A percentile compares a stretch with the other conserved stretches of the same genome.
phyloP scores from a whole-genome alignment of 129 eudicot genomes.

The Flaveria ramosissima region DNA sequence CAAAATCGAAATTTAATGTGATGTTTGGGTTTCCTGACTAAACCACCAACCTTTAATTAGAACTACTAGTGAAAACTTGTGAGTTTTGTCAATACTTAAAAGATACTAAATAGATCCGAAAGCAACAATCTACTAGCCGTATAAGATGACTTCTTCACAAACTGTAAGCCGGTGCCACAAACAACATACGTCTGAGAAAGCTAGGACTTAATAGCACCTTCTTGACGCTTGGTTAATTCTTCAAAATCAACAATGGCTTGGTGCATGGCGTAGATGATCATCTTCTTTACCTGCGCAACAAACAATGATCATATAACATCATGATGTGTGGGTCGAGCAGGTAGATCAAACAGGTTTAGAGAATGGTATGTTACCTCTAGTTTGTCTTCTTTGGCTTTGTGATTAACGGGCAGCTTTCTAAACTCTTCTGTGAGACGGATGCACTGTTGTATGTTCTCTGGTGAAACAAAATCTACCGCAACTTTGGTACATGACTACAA shows the following conservation, averaged over 20 bases:
- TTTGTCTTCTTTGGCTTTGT: conserved; percentile 18
- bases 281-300: conserved; percentile 5
- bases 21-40: too few species aligned
- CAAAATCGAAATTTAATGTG: too few species aligned
- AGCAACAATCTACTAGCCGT: neutral
- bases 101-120: neutral
- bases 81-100: neutral
- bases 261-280: conserved; percentile 13
- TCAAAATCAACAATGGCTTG: conserved; percentile 4
- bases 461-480: conserved; percentile 15
- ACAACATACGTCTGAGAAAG: neutral
- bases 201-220: neutral
- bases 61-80: too few species aligned
- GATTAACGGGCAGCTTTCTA: conserved; percentile 8
- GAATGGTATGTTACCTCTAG: neutral
- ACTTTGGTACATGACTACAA: conserved; percentile 14
- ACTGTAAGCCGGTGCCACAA: neutral
- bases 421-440: conserved; percentile 5
- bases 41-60: too few species aligned
- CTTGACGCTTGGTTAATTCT: neutral
- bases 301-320: neutral
- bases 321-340: neutral
- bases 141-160: neutral
- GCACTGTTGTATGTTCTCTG: conserved; percentile 9
- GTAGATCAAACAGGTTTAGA: neutral